These are phyloP conservation scores for Suhomyces anneliseae DNA, from an alignment of 1,139 yeast species.

Conservation along the genomic window DNA sequence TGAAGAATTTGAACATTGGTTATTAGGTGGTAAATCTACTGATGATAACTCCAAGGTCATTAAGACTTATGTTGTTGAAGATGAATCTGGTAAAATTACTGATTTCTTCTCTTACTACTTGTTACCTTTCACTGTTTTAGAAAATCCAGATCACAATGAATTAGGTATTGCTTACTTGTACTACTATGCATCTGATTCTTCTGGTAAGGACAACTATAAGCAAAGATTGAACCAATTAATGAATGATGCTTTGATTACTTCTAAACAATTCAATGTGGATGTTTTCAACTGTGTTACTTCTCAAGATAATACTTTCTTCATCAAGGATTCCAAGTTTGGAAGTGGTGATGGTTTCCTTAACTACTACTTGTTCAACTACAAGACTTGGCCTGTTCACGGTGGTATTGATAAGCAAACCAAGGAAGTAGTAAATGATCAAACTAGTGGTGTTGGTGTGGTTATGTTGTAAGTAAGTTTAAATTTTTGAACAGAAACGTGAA, in stretches of 20 bases:
- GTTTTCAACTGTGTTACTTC: slow-evolving; percentile 91
- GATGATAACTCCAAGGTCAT: slow-evolving; percentile 50
- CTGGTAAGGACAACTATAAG: slow-evolving; percentile 39
- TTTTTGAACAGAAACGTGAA: slow-evolving; percentile 5
- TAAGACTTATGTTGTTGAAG: slow-evolving; percentile 76
- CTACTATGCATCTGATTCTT: slow-evolving; percentile 79
- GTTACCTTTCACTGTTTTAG: slow-evolving; percentile 81
- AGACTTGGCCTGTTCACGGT: slow-evolving; percentile 75
- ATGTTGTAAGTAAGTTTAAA: slow-evolving; percentile 48
- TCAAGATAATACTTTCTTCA: slow-evolving; percentile 83
- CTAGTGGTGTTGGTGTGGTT: slow-evolving; percentile 89
- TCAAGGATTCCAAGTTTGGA: slow-evolving; percentile 84
- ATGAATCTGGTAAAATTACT: slow-evolving; percentile 64
- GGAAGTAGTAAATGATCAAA: slow-evolving; percentile 48
- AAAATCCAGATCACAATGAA: slow-evolving; percentile 62
- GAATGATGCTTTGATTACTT: slow-evolving; percentile 73
- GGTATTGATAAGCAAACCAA: slow-evolving; percentile 64
- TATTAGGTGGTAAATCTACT: slow-evolving; percentile 50
- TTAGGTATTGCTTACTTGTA: slow-evolving; percentile 86
- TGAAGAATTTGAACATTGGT: slow-evolving; percentile 82
- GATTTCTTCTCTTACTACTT: slow-evolving; percentile 90
- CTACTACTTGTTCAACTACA: slow-evolving; percentile 89
- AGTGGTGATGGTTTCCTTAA: slow-evolving; percentile 91
- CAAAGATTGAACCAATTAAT: slow-evolving; percentile 62
- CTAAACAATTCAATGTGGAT: slow-evolving; percentile 70